Evolutionary conservation across 2,329 filamentous ascomycete genomes (phyloP), one percentile per base, ranked within the genome.

Genomic region (Tolypocladium album): DNA sequence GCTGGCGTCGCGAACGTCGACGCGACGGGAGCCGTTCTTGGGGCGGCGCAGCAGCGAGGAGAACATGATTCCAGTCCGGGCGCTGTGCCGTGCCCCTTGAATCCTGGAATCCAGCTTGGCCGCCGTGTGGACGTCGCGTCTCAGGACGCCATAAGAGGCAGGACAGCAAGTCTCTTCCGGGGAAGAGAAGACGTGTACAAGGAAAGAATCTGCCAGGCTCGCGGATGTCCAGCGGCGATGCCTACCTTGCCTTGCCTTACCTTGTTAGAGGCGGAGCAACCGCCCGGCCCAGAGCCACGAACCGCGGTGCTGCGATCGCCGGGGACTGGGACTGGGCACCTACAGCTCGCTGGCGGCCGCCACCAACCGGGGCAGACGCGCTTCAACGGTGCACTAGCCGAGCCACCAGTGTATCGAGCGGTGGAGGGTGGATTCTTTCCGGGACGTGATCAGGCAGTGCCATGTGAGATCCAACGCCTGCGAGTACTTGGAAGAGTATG

Each of bases 31-130:
- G 58, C 66, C 67, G 64, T 67, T 68, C 64, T 70, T 69, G 31
- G 71, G 67, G 57, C 68, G 70, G 61, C 69, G 71, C 60, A 74
- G 66, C 59, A 73, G 66, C 63, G 73, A 74, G 62, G 71, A 69
- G 67, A 75, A 73, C 73, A 76, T 75, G 62, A 65, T 67, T 59
- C 61, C 66, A 61, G 57, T 40, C 13, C 47, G 47, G 50, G 59
- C 34, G 45, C 58, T 45, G 43, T 20, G 12, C 24, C 17, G 17
- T 24, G 34, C 43, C 56, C 56, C 58, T 57, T 53, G 55, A 57
- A 40, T 60, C 52, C 58, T 55, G 60, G 55, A 58, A 59, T 56
- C 45, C 60, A 69, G 67, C 65, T 62, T 62, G 62, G 63, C 64
- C 60, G 61, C 58, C 59, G 64, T 40, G 61, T 60, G 60, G 63